A percentile compares a stretch with the other conserved stretches of the same genome.
Evolutionary conservation across 805 yeast genomes (phyloP).

Genomic region (Sugiyamaella valdiviana): DNA sequence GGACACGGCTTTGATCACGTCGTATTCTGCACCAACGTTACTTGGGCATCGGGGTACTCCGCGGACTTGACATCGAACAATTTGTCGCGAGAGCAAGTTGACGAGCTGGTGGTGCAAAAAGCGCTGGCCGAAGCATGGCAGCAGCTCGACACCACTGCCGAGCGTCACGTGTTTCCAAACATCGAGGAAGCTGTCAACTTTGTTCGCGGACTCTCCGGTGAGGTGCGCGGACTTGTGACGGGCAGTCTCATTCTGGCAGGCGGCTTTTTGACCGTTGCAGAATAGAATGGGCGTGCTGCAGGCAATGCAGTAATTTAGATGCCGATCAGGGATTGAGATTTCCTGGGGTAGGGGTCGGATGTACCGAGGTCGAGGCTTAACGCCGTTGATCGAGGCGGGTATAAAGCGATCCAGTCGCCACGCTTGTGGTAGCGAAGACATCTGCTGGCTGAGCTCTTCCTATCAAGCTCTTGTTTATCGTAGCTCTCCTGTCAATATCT

Average conservation of each 20-base stretch:
- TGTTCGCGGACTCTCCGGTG: conserved; percentile 36
- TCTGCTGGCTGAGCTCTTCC: background rate
- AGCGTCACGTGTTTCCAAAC: conserved; percentile 54
- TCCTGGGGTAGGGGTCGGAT: background rate
- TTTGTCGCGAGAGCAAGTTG: conserved; percentile 71
- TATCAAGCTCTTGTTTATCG: background rate
- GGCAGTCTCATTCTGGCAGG: conserved; percentile 95
- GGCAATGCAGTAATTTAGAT: background rate
- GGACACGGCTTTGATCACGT: conserved; percentile 60
- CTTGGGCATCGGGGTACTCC: conserved; percentile 79
- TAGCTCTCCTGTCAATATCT: background rate
- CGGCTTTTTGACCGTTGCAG: conserved; percentile 81
- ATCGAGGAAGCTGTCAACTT: conserved; percentile 67
- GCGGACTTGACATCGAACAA: conserved; percentile 81
- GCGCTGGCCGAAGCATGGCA: conserved; percentile 67
- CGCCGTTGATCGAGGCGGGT: background rate
- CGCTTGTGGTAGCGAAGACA: too few relatives aligned
- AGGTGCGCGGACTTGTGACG: conserved; percentile 75
- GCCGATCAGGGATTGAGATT: background rate
- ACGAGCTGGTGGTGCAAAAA: conserved; percentile 74
- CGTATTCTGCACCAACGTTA: conserved; percentile 83
- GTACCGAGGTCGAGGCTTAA: background rate
- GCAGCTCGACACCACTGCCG: conserved; percentile 36
- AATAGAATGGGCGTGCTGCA: conserved; percentile 30
- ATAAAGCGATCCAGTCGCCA: background rate